A percentile compares a stretch with the other conserved stretches of the same genome.
These are phyloP conservation scores for Neospora caninum DNA, from an alignment of 169 alveolate species.

Conservation along the genomic window DNA sequence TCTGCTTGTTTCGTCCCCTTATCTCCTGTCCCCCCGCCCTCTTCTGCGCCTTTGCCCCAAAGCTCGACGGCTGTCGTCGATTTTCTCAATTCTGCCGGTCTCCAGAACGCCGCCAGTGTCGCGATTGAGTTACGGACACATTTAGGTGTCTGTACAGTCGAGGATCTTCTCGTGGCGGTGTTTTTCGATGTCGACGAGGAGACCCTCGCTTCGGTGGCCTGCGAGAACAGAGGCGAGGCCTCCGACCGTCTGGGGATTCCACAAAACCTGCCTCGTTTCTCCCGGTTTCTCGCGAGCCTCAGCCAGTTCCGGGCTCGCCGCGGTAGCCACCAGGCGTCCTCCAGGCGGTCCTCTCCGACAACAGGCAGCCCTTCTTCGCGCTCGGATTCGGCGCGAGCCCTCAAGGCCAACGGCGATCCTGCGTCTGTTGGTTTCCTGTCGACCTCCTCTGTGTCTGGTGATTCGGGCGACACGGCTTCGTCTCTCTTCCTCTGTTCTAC, in stretches of 20 bases:
- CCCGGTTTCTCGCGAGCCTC: conserved; percentile 2
- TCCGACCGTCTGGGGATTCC: neutral
- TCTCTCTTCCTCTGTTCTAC: too few species aligned
- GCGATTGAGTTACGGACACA: neutral
- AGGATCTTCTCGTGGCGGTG: conserved; percentile 42
- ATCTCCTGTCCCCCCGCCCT: neutral
- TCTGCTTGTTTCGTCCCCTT: neutral
- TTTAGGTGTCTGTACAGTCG: neutral
- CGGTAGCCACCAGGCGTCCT: too few species aligned
- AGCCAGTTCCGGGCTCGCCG: neutral
- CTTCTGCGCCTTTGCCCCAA: neutral
- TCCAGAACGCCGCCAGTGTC: neutral
- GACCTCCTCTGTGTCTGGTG: too few species aligned
- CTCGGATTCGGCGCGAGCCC: too few species aligned
- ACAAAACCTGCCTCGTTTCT: neutral
- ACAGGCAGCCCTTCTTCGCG: too few species aligned
- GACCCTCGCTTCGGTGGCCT: neutral
- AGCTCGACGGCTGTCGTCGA: conserved; percentile 1
- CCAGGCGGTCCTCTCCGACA: too few species aligned
- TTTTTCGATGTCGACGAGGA: neutral
- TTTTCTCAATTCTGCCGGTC: neutral
- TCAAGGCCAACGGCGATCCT: too few species aligned
- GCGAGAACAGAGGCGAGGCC: neutral
- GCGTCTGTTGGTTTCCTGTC: too few species aligned
- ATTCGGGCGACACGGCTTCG: too few species aligned